Evolutionary conservation across 2,329 filamentous ascomycete species (phyloP).

Genomic region (Nothophoma quercina): DNA sequence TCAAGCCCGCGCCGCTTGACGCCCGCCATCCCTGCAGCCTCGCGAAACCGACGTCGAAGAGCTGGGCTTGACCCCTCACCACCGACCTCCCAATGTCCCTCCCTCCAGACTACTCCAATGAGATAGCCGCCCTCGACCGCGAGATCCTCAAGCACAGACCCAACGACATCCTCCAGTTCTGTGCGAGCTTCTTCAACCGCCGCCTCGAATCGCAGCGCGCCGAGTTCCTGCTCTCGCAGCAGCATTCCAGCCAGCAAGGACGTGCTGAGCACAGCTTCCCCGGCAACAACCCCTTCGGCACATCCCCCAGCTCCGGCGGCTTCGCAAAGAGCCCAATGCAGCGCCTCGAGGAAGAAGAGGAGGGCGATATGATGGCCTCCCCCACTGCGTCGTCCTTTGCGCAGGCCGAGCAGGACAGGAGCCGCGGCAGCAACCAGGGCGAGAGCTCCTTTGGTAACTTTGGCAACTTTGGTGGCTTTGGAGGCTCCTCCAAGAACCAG

Average conservation of each 20-base stretch:
- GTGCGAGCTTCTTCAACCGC: constrained; percentile 71
- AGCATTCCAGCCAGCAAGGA: constrained; percentile 54
- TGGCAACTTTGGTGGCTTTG: constrained; percentile 44
- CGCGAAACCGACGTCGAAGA: constrained; percentile 49
- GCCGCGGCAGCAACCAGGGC: constrained; percentile 30
- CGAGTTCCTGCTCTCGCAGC: constrained; percentile 61
- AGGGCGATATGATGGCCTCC: constrained; percentile 77
- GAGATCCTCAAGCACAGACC: constrained; percentile 67
- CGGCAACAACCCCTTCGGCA: constrained; percentile 79
- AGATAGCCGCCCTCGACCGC: constrained; percentile 69
- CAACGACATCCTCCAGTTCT: constrained; percentile 73
- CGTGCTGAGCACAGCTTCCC: constrained; percentile 76
- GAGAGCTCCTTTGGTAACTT: constrained; percentile 51
- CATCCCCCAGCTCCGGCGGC: constrained; percentile 49
- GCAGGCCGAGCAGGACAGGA: constrained; percentile 51
- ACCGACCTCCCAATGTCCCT: constrained; percentile 48
- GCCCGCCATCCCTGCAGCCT: constrained; percentile 47
- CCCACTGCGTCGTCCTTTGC: constrained; percentile 66
- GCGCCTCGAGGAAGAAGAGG: constrained; percentile 81
- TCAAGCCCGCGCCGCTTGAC: constrained; percentile 36
- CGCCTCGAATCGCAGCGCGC: constrained; percentile 71
- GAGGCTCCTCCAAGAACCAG: constrained; percentile 44
- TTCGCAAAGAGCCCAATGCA: constrained; percentile 60
- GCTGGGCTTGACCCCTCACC: constrained; percentile 47
- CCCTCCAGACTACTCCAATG: constrained; percentile 58